Evolutionary conservation across 805 yeast genomes (phyloP).

Genomic region (Hanseniaspora nectarophila): DNA sequence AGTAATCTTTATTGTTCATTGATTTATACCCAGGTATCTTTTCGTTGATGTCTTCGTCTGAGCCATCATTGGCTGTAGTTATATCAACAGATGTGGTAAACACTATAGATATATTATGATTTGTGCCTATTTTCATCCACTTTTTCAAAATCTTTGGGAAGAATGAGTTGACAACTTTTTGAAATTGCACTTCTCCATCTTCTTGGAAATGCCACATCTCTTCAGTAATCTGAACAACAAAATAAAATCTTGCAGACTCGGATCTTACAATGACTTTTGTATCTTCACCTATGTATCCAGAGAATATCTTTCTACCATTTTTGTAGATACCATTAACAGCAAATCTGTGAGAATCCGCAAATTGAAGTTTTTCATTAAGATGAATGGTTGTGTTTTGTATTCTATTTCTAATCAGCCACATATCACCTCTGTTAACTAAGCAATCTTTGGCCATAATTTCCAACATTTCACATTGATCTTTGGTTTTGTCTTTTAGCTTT

Average conservation of each 20-base stretch:
- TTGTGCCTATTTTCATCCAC: constrained; percentile 80
- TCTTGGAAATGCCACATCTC: constrained; percentile 99
- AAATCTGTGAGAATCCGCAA: constrained; percentile 51
- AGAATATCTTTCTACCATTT: constrained; percentile 55
- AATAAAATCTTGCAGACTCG: constrained; percentile 74
- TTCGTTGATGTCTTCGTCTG: constrained; percentile 33
- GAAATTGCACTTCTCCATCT: constrained; percentile 86
- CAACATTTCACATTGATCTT: constrained; percentile 65
- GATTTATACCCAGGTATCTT: constrained; percentile 63
- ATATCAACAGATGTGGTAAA: constrained; percentile 67
- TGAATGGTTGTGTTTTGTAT: constrained; percentile 55
- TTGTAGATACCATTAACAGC: constrained; percentile 49
- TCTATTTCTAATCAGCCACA: constrained; percentile 70
- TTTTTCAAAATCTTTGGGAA: constrained; percentile 78
- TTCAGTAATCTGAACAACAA: constrained; percentile 74
- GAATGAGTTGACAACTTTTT: constrained; percentile 80
- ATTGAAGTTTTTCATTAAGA: constrained; percentile 50
- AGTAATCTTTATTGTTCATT: constrained; percentile 60
- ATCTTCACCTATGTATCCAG: constrained; percentile 61
- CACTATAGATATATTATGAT: constrained; percentile 82
- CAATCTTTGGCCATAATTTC: constrained; percentile 75
- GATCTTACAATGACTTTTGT: constrained; percentile 82
- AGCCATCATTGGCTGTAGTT: constrained; percentile 28
- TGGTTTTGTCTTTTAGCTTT: constrained; percentile 32
- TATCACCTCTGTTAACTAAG: constrained; percentile 74